A percentile compares a stretch with the other conserved stretches of the same genome.
Conservation (phyloP, 75 land plant genomes). For the Picea sitchensis region DNA sequence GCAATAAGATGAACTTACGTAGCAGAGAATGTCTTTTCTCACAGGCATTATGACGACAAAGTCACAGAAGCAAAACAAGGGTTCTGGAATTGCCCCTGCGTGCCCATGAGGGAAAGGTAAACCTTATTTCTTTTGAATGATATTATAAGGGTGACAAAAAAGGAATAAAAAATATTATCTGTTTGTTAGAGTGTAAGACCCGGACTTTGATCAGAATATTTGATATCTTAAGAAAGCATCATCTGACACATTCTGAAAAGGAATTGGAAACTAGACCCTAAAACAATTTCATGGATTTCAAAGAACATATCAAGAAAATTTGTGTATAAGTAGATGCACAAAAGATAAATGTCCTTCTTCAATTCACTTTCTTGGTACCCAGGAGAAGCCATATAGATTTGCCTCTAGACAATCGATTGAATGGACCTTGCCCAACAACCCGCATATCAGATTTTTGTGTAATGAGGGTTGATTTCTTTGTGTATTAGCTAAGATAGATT, state of each 20-base stretch:
- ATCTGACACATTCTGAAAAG: not conserved
- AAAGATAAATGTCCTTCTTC: too few species aligned
- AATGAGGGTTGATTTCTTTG: too few species aligned
- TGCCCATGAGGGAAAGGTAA: constrained; percentile 94
- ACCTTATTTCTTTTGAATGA: not conserved
- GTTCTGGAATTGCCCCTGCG: constrained; percentile 98
- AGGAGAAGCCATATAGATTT: too few species aligned
- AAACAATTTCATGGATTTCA: too few species aligned
- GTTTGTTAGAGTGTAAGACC: not conserved
- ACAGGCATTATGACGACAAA: constrained; percentile 97
- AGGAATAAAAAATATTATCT: not conserved
- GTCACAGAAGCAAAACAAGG: constrained; percentile 85
- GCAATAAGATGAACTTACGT: not conserved
- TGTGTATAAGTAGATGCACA: too few species aligned
- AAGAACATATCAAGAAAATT: too few species aligned
- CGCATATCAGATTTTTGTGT: too few species aligned
- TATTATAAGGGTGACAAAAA: not conserved
- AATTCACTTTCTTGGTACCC: too few species aligned
- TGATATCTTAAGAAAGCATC: not conserved
- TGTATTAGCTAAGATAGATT: too few species aligned
- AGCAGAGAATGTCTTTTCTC: constrained; percentile 1
- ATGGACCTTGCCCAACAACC: too few species aligned
- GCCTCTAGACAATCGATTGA: too few species aligned
- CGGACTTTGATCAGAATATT: not conserved
- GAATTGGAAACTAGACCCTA: too few species aligned